Percentiles rank a stretch among this genome's conserved stretches.
Conservation (phyloP, 441 rosid species). For the Rhodomyrtus psidioides region DNA sequence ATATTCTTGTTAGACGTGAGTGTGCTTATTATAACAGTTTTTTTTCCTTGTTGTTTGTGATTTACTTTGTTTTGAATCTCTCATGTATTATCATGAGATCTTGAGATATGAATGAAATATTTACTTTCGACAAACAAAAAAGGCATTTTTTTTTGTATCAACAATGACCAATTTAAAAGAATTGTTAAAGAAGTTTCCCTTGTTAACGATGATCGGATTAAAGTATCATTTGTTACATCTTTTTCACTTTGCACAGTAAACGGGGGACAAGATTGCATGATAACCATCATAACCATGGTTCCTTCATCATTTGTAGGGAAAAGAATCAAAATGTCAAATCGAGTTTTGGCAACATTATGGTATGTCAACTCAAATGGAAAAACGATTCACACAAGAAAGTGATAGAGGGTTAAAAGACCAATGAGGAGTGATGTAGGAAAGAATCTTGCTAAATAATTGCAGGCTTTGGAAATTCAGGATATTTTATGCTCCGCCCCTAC, state of each 20-base stretch:
- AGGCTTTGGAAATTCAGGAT: not conserved
- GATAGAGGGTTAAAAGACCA: not conserved
- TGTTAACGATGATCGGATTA: not conserved
- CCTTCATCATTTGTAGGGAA: not conserved
- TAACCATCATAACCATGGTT: not conserved
- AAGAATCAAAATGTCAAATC: not conserved
- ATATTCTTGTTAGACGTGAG: too few relatives aligned
- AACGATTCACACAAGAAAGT: not conserved
- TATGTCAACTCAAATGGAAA: not conserved
- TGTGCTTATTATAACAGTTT: too few relatives aligned
- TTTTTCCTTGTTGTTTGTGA: too few relatives aligned
- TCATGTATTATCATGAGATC: too few relatives aligned
- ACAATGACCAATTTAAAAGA: not conserved
- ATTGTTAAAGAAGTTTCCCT: not conserved
- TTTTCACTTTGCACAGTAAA: not conserved
- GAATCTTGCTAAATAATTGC: not conserved
- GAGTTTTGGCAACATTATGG: not conserved
- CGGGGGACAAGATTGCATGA: not conserved
- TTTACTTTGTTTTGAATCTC: too few relatives aligned
- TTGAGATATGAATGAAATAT: too few relatives aligned
- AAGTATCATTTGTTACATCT: not conserved
- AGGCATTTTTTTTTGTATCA: not conserved
- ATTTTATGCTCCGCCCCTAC: not conserved
- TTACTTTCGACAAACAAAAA: too few relatives aligned
- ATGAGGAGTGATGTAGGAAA: not conserved